Base-by-base conservation (phyloP, 768 basidiomycete species). In the Artomyces pyxidatus region DNA sequence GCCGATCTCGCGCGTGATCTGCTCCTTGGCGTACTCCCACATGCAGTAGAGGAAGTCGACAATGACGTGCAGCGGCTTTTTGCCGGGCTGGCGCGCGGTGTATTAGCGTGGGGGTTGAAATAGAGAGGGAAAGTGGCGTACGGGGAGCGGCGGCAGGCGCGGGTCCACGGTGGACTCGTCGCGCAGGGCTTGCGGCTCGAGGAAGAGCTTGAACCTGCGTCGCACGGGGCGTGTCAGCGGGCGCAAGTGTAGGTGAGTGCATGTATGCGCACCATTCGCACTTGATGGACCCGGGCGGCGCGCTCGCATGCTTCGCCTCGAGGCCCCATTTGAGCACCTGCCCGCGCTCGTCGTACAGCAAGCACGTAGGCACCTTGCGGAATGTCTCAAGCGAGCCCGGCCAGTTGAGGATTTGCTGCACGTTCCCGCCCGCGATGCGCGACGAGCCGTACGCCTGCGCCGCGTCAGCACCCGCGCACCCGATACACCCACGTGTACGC, bases 371-470 rank as follows among this genome's bases (percentile, higher is more conserved):
- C 25, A 77, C 82, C 69, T 93, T 92, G 60, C 88, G 74, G 71
- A 88, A 92, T 1, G 85, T 89, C 65, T 92, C 90, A 54, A 81
- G 77, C 2, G 85, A 85, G 6, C 87, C 88, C 0, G 87, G 89
- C 90, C 90, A 93, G 51, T 77, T 77, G 16, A 93, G 65, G 48
- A 93, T 89, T 60, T 92, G 89, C 55, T 90, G 90, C 4, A 91
- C 76, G 54, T 74, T 74, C 14, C 91, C 91, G 0, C 75, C 77
- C 9, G 85, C 78, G 50, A 91, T 85, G 54, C 90, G 81, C 10
- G 88, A 85, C 7, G 88, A 91, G 6, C 85, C 89, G 59, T 88
- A 94, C 0, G 90, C 87, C 87, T 89, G 56, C 25, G 44, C 14
- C 16, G 14, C 12, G 11, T 9, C 10, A 10, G 42, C 19, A 27